phyloP scores from a whole-genome alignment of 345 rosid genomes.

The Geranium brycei region DNA sequence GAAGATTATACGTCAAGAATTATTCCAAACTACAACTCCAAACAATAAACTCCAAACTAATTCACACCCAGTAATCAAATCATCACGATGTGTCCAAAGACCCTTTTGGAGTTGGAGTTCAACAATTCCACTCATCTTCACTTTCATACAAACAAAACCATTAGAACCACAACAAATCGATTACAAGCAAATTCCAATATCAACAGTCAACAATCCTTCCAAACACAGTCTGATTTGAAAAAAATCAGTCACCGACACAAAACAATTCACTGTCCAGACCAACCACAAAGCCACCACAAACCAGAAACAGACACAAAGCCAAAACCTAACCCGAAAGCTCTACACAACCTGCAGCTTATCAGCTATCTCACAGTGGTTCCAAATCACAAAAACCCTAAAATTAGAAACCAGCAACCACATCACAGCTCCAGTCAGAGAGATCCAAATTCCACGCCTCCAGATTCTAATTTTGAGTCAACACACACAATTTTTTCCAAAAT shows the following conservation, averaged over 20 bases:
- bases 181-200: not conserved
- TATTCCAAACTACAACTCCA: too few relatives aligned
- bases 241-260: not conserved
- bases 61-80: too few relatives aligned
- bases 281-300: not conserved
- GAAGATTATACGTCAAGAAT: too few relatives aligned
- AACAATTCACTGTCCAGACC: not conserved
- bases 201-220: not conserved
- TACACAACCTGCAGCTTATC: slow-evolving; percentile 27
- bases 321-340: slow-evolving; percentile 5
- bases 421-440: slow-evolving; percentile 23
- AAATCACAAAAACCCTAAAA: slow-evolving; percentile 21
- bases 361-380: slow-evolving; percentile 23
- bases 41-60: too few relatives aligned
- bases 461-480: slow-evolving; percentile 15
- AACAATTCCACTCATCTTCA: too few relatives aligned
- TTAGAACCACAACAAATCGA: too few relatives aligned
- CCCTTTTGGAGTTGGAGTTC: too few relatives aligned
- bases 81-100: too few relatives aligned
- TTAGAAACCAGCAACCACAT: slow-evolving; percentile 12
- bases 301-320: not conserved
- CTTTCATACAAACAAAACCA: too few relatives aligned
- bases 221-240: not conserved
- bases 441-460: slow-evolving; percentile 40
- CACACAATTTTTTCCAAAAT: not conserved